Percentiles rank a stretch among this genome's conserved stretches.
Conservation (phyloP, 768 basidiomycete genomes). For the Boletus reticulatus region DNA sequence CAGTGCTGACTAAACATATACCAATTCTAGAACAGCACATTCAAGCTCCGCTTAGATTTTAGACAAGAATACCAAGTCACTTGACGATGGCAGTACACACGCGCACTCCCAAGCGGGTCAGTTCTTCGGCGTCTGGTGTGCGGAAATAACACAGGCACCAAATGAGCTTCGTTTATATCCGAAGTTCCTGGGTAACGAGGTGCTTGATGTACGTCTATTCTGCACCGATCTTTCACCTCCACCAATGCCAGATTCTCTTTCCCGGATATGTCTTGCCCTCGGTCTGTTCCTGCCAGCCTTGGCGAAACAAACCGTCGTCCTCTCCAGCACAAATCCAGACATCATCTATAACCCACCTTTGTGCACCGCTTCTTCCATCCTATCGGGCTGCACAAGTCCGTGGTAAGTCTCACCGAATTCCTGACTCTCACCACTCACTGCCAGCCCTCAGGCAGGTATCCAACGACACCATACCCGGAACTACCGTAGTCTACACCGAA, state of each 20-base stretch:
- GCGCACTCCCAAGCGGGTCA: neutral
- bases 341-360: constrained; percentile 29
- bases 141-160: constrained; percentile 12
- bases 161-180: neutral
- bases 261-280: constrained; percentile 13
- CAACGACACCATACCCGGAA: constrained; percentile 13
- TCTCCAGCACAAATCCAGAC: constrained; percentile 21
- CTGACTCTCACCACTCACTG: neutral
- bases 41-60: too few species aligned
- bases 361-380: constrained; percentile 12
- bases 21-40: too few species aligned
- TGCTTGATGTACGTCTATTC: neutral
- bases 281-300: neutral
- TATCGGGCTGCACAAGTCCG: constrained; percentile 22
- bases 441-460: constrained; percentile 22
- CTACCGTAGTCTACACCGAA: constrained; percentile 31
- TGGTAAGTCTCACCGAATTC: constrained; percentile 12
- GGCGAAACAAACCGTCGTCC: constrained; percentile 23
- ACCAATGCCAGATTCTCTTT: constrained; percentile 25
- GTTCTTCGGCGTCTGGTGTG: neutral
- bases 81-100: neutral
- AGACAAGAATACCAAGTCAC: too few species aligned
- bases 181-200: constrained; percentile 6
- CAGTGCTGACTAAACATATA: too few species aligned
- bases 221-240: constrained; percentile 2